Conservation (phyloP, 352 stramenopile genomes). For the Elongisporangium senticosum region DNA sequence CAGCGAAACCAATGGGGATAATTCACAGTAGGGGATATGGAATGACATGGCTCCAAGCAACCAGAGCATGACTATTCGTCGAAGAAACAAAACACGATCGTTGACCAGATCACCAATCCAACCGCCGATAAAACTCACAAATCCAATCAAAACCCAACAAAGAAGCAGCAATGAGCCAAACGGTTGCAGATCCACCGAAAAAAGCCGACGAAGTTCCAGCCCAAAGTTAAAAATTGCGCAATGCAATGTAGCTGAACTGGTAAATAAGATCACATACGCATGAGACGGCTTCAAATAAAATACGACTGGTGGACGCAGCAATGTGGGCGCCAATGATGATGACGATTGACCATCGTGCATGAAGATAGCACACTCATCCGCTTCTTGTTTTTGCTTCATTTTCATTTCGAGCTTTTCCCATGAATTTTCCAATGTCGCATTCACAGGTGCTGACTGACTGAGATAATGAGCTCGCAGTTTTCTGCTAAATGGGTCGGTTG, state of each 20-base stretch:
- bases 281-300: neutral
- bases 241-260: slow-evolving; percentile 51
- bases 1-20: slow-evolving; percentile 19
- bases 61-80: slow-evolving; percentile 36
- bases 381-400: neutral
- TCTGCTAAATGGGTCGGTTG: neutral
- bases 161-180: slow-evolving; percentile 54
- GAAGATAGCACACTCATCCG: neutral
- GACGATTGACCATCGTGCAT: neutral
- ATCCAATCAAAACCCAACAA: slow-evolving; percentile 43
- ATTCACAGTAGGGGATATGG: slow-evolving; percentile 28
- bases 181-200: slow-evolving; percentile 40
- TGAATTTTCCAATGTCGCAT: neutral
- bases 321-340: neutral
- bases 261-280: slow-evolving; percentile 44
- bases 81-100: slow-evolving; percentile 43
- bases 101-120: slow-evolving; percentile 39
- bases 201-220: slow-evolving; percentile 34
- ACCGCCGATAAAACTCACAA: slow-evolving; percentile 46
- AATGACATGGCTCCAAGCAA: slow-evolving; percentile 34
- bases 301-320: neutral
- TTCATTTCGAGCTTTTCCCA: neutral
- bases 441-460: neutral
- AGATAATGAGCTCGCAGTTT: neutral
- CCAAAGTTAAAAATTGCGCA: slow-evolving; percentile 65